Percentiles rank a stretch among this genome's conserved stretches.
These are phyloP conservation scores for Nicotiana knightiana DNA, from an alignment of 257 asterid genomes.

Conservation along the genomic window DNA sequence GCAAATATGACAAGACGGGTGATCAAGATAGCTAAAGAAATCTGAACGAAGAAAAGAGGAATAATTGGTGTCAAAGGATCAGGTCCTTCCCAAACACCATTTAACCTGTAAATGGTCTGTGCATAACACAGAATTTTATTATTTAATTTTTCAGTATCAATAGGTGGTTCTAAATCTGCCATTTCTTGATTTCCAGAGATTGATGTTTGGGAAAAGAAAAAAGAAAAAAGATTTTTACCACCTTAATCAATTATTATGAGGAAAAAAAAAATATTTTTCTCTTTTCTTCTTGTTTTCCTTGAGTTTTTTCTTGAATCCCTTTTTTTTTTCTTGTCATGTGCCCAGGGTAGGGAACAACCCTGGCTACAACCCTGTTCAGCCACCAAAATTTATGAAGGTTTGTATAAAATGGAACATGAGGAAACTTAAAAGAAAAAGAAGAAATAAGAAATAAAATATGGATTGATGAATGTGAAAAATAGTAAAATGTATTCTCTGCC, in stretches of 20 bases:
- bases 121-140: conserved; percentile 54
- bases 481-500: neutral
- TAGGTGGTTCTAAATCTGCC: neutral
- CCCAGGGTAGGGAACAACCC: conserved; percentile 9
- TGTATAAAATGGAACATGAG: neutral
- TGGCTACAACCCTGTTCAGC: neutral
- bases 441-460: neutral
- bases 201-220: neutral
- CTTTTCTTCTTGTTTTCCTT: neutral
- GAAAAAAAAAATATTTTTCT: neutral
- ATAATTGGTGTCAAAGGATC: conserved; percentile 80
- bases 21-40: conserved; percentile 47
- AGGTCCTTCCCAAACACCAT: conserved; percentile 97
- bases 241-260: neutral
- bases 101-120: conserved; percentile 64
- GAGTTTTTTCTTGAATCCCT: neutral
- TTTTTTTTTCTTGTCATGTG: neutral
- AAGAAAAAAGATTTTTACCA: neutral
- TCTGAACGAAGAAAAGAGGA: conserved; percentile 77
- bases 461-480: conserved; percentile 1
- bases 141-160: conserved; percentile 32
- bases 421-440: neutral
- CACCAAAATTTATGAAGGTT: neutral
- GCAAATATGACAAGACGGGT: conserved; percentile 43
- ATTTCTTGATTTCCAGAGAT: neutral